Conservation (phyloP, 1,284 basidiomycete species). For the Amylostereum areolatum region DNA sequence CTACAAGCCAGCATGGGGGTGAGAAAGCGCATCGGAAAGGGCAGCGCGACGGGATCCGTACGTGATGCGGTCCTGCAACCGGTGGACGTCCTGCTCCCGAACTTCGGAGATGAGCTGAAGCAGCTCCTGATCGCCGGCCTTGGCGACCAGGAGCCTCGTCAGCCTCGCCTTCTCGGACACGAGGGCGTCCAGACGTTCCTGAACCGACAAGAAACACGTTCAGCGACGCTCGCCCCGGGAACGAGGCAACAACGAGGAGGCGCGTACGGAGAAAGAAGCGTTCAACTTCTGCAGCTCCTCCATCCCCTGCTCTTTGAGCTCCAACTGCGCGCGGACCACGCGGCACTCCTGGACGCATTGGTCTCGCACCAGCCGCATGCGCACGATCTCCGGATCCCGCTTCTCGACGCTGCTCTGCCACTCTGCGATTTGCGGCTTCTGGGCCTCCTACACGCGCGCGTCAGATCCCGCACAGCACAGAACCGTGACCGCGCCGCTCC, state of each 20-base stretch:
- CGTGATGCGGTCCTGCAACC: too few species aligned
- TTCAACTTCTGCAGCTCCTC: constrained; percentile 72
- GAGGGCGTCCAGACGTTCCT: constrained; percentile 75
- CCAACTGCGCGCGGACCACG: constrained; percentile 19
- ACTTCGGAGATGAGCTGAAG: too few species aligned
- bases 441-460: too few species aligned
- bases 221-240: constrained; percentile 8
- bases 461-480: too few species aligned
- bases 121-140: constrained; percentile 65
- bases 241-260: constrained; percentile 37
- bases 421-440: constrained; percentile 14
- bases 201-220: constrained; percentile 15
- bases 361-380: constrained; percentile 80
- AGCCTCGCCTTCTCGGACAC: constrained; percentile 73
- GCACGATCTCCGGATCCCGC: constrained; percentile 69
- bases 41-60: too few species aligned
- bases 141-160: constrained; percentile 74
- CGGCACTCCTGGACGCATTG: constrained; percentile 43
- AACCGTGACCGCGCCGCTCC: too few species aligned
- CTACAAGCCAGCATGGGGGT: too few species aligned
- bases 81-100: too few species aligned
- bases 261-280: constrained; percentile 32
- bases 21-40: too few species aligned
- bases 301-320: constrained; percentile 66
- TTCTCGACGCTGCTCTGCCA: constrained; percentile 48